Evolutionary conservation across 441 rosid genomes (phyloP).

Genomic region (California macrophylla): DNA sequence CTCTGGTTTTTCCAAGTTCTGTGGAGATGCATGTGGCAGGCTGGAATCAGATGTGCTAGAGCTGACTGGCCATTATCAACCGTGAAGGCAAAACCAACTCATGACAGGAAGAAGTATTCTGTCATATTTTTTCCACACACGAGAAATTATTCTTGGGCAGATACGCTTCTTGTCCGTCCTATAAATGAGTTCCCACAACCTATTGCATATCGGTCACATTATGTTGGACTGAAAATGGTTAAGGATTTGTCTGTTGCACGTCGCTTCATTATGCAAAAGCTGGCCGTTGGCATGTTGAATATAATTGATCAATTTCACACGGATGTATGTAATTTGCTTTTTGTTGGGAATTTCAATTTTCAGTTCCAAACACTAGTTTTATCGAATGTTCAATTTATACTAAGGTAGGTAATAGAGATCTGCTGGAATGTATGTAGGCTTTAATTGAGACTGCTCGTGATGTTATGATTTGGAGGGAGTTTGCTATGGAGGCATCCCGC

Average conservation of each 20-base stretch:
- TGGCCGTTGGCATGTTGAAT: constrained; percentile 79
- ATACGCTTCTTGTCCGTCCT: constrained; percentile 70
- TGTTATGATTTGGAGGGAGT: constrained; percentile 77
- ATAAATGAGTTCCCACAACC: constrained; percentile 81
- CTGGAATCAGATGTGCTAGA: constrained; percentile 86
- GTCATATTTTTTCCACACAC: constrained; percentile 88
- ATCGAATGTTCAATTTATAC: constrained; percentile 8
- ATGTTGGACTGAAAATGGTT: constrained; percentile 69
- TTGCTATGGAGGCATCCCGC: constrained; percentile 75
- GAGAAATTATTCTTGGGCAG: constrained; percentile 95
- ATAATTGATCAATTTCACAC: constrained; percentile 75
- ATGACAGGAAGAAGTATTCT: constrained; percentile 80
- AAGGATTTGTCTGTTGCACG: constrained; percentile 77
- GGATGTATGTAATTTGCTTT: constrained; percentile 37
- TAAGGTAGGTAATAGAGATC: constrained; percentile 8
- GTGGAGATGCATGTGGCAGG: constrained; percentile 99
- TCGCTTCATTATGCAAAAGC: constrained; percentile 73
- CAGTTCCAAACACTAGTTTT: neutral
- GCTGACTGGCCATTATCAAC: constrained; percentile 94
- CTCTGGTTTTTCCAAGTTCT: constrained; percentile 30
- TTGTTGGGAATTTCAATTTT: constrained; percentile 1
- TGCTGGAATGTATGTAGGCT: constrained; percentile 47
- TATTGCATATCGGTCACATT: constrained; percentile 68
- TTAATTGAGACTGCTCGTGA: constrained; percentile 63
- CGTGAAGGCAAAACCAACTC: constrained; percentile 83